Conservation (phyloP, 768 basidiomycete species). For the Mycena latifolia region DNA sequence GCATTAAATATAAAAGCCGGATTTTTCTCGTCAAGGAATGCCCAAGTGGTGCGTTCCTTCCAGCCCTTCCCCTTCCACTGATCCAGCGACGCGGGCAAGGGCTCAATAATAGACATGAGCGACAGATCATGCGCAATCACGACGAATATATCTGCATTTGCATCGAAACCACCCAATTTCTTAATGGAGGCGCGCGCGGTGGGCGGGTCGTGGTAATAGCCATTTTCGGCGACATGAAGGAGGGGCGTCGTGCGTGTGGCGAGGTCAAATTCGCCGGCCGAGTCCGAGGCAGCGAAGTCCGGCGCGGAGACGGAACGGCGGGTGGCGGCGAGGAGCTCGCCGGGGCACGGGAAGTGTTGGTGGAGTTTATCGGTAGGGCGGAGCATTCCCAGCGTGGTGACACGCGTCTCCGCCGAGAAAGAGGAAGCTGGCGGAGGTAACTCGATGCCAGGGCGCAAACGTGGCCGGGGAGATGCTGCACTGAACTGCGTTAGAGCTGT, state of each 20-base stretch:
- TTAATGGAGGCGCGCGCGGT: slow-evolving; percentile 23
- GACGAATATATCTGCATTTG: slow-evolving; percentile 34
- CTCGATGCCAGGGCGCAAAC: slow-evolving; percentile 35
- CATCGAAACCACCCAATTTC: slow-evolving; percentile 33
- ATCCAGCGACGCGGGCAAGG: slow-evolving; percentile 29
- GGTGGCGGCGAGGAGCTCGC: slow-evolving; percentile 10
- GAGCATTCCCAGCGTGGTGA: slow-evolving; percentile 33
- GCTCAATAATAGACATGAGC: slow-evolving; percentile 24
- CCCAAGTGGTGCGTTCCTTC: slow-evolving; percentile 30
- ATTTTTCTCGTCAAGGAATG: too few species aligned
- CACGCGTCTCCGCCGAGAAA: slow-evolving; percentile 36
- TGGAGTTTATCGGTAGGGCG: slow-evolving; percentile 32
- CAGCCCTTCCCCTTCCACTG: slow-evolving; percentile 37
- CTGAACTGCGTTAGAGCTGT: background rate
- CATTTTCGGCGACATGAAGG: background rate
- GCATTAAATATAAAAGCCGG: slow-evolving; percentile 27
- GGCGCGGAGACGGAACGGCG: slow-evolving; percentile 16
- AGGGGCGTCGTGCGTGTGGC: background rate
- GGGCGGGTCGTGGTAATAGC: slow-evolving; percentile 24
- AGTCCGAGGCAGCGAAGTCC: slow-evolving; percentile 21
- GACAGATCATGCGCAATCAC: slow-evolving; percentile 36
- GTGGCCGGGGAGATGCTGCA: slow-evolving; percentile 35
- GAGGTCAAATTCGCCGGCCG: background rate
- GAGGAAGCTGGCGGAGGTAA: slow-evolving; percentile 33
- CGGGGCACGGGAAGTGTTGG: slow-evolving; percentile 24